Evolutionary conservation across 345 rosid species (phyloP).

Genomic region (Lepidium didymum): DNA sequence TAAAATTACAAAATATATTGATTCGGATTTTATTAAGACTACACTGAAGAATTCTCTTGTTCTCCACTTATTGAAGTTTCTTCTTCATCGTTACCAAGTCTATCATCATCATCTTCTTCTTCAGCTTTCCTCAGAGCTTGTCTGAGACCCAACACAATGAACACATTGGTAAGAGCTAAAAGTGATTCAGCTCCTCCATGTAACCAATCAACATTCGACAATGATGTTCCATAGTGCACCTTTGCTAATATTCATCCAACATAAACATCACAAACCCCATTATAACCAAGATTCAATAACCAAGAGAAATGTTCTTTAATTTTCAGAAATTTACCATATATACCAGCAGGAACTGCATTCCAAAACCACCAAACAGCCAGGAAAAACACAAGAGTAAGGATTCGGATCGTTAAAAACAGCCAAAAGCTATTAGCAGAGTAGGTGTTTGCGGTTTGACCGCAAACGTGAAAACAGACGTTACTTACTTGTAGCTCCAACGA

Average conservation of each 20-base stretch:
- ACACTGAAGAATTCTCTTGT: constrained; percentile 13
- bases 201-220: constrained; percentile 89
- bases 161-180: constrained; percentile 76
- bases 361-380: constrained; percentile 15
- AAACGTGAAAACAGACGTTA: background rate
- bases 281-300: background rate
- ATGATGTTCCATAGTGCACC: constrained; percentile 78
- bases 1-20: background rate
- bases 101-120: constrained; percentile 16
- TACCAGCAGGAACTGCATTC: constrained; percentile 73
- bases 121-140: constrained; percentile 51
- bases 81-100: background rate
- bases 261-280: background rate
- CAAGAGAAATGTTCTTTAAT: background rate
- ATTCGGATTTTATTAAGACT: background rate
- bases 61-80: constrained; percentile 4
- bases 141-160: constrained; percentile 81
- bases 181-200: constrained; percentile 95
- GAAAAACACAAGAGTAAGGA: constrained; percentile 9
- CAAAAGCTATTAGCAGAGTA: background rate
- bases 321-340: constrained; percentile 52
- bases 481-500: constrained; percentile 88
- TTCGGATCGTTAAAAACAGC: constrained; percentile 12
- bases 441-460: background rate
- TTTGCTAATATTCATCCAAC: constrained; percentile 20